Base-by-base conservation (phyloP, 331 rosid genomes). In the Quercus tomentella region DNA sequence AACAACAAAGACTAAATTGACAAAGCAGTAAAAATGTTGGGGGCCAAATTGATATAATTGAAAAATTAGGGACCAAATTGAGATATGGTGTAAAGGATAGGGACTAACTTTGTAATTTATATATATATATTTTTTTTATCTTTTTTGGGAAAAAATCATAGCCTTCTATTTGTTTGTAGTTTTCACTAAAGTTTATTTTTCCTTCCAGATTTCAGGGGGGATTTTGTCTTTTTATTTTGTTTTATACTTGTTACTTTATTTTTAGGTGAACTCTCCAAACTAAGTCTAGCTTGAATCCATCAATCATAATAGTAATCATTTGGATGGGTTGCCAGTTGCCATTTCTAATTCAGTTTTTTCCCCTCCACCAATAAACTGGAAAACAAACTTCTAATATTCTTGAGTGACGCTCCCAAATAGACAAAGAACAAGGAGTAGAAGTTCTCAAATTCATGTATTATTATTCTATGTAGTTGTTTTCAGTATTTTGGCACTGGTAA, bases 1-100 rank as follows among this genome's bases (percentile, higher is more conserved):
- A 37, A 37, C 0, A 3, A 0, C 10, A 37, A 0, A 7, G 0
- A 37, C 10, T 37, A 37, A 37, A 37, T 37, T 37, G 10, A 37
- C 11, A 37, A 37, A 37, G 1, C 2, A 37, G 2, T 37, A 0
- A 2, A 37, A 37, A 37, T 0, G 1, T 0, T 37, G 2, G 3
- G 1, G 7, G 6, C 7, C 2, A 33, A 33, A 33, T 33, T 33
- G 2, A 33, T 0, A 33, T 0, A 33, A 5, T 33, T 33, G 1
- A 33, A 33, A 33, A 6, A 7, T 33, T 33, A 33, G 0, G 2
- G 0, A 37, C 43, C 1, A 37, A 37, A 1, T 37, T 37, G 11
- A 37, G 3, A 37, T 37, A 37, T 37, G 11, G 1, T 37, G 1
- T 7, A 37, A 37, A 37, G 0, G 3, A 37, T 7, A 37, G 10